Evolutionary conservation across 1,284 basidiomycete species (phyloP).

Genomic region (Volvariella volvacea): DNA sequence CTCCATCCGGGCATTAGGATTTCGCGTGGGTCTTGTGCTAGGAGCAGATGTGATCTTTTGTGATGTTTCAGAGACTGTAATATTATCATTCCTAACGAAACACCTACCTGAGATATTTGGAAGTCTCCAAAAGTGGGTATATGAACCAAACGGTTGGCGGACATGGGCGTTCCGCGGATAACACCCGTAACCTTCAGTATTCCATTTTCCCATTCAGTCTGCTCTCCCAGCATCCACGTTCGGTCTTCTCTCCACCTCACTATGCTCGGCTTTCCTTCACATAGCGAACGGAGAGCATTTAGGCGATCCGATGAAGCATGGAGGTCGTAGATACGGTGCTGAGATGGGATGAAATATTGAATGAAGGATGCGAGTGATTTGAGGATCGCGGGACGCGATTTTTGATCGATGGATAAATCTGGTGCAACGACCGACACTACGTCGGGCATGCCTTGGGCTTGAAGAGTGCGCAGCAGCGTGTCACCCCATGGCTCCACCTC

Average conservation of each 20-base stretch:
- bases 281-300: conserved; percentile 66
- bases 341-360: conserved; percentile 90
- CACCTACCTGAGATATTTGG: conserved; percentile 68
- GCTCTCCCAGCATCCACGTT: conserved; percentile 76
- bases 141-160: conserved; percentile 85
- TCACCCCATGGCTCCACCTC: conserved; percentile 90
- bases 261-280: conserved; percentile 73
- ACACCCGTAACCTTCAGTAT: conserved; percentile 75
- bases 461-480: conserved; percentile 80
- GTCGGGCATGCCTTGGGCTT: conserved; percentile 75
- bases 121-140: conserved; percentile 89
- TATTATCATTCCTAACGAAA: conserved; percentile 2
- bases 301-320: conserved; percentile 60
- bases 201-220: conserved; percentile 52
- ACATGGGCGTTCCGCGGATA: conserved; percentile 75
- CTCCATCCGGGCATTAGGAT: conserved; percentile 47
- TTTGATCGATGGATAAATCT: conserved; percentile 41
- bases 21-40: conserved; percentile 33
- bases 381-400: conserved; percentile 58
- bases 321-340: conserved; percentile 61
- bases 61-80: conserved; percentile 12
- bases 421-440: conserved; percentile 60
- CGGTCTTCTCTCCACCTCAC: conserved; percentile 82
- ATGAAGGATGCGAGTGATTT: conserved; percentile 91
- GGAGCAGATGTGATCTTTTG: conserved; percentile 58